phyloP scores from a whole-genome alignment of 2,329 filamentous ascomycete species.

The Hymenoscyphus repandus region DNA sequence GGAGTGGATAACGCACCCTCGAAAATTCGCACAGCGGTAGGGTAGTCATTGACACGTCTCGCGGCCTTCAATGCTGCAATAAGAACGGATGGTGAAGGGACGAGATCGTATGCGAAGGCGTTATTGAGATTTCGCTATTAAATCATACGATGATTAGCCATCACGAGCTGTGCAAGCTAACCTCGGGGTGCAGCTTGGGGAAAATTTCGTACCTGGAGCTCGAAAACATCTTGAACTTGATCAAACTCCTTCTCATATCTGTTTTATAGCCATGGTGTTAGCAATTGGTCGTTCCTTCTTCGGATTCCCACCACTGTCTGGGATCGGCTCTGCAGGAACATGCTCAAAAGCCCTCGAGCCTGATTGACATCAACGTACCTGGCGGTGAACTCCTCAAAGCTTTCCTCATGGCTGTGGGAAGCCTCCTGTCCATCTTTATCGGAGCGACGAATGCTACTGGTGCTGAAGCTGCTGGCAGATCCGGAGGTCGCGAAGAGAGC shows the following conservation, averaged over 20 bases:
- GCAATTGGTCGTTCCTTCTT: constrained; percentile 32
- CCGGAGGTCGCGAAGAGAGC: constrained; percentile 46
- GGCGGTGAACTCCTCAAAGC: constrained; percentile 96
- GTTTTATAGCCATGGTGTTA: constrained; percentile 34
- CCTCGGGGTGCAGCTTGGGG: background rate
- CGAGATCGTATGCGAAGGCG: constrained; percentile 99
- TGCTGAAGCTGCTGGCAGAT: constrained; percentile 55
- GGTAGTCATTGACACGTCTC: constrained; percentile 95
- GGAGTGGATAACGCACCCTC: constrained; percentile 65
- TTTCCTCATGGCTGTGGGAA: constrained; percentile 76
- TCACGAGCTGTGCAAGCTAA: constrained; percentile 6
- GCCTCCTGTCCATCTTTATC: constrained; percentile 50
- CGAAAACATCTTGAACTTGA: constrained; percentile 94
- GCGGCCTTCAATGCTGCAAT: constrained; percentile 89
- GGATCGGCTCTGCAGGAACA: constrained; percentile 19
- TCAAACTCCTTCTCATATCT: constrained; percentile 99
- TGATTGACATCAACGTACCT: constrained; percentile 57
- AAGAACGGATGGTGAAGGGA: constrained; percentile 88
- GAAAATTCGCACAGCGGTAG: constrained; percentile 96
- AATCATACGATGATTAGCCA: constrained; percentile 25
- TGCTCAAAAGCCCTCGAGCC: constrained; percentile 14
- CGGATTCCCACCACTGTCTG: constrained; percentile 10
- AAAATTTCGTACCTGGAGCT: constrained; percentile 77
- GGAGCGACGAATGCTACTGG: constrained; percentile 43
- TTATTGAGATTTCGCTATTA: constrained; percentile 91